These are phyloP conservation scores for Hypoxylon sp. DNA, from an alignment of 2,329 filamentous ascomycete species.

Conservation along the genomic window DNA sequence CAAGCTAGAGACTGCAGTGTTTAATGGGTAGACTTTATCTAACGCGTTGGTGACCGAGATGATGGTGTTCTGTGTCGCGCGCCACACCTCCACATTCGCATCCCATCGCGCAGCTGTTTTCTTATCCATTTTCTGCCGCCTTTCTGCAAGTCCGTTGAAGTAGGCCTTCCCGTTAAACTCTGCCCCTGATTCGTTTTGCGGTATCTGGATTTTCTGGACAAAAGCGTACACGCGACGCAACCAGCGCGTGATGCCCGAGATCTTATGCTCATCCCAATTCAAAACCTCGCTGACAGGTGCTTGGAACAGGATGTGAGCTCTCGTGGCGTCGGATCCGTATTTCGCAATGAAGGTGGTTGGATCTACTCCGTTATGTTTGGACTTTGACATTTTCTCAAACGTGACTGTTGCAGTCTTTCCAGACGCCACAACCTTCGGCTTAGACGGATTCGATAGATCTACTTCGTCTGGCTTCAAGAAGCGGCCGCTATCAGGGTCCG, in stretches of 20 bases:
- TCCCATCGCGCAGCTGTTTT: constrained; percentile 58
- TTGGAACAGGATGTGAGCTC: constrained; percentile 90
- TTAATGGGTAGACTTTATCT: constrained; percentile 80
- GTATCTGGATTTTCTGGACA: constrained; percentile 55
- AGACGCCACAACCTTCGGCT: constrained; percentile 74
- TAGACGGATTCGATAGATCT: constrained; percentile 69
- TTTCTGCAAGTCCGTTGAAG: constrained; percentile 56
- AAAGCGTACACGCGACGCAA: constrained; percentile 76
- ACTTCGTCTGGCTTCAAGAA: constrained; percentile 85
- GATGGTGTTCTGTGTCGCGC: constrained; percentile 77
- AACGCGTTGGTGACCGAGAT: constrained; percentile 77
- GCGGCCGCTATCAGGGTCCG: constrained; percentile 79
- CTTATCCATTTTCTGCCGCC: constrained; percentile 52
- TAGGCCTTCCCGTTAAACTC: constrained; percentile 54
- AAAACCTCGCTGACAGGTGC: constrained; percentile 87
- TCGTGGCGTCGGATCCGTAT: constrained; percentile 86
- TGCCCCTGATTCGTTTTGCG: not conserved
- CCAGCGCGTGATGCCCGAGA: constrained; percentile 86
- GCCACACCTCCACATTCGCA: constrained; percentile 70
- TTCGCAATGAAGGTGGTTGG: constrained; percentile 78
- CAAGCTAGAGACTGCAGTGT: constrained; percentile 86
- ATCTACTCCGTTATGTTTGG: constrained; percentile 92
- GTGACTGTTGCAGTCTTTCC: constrained; percentile 72
- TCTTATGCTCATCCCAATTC: constrained; percentile 89
- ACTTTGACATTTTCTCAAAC: constrained; percentile 96